These are phyloP conservation scores for Sphaerulina musiva DNA, from an alignment of 2,329 filamentous ascomycete species.

Conservation along the genomic window DNA sequence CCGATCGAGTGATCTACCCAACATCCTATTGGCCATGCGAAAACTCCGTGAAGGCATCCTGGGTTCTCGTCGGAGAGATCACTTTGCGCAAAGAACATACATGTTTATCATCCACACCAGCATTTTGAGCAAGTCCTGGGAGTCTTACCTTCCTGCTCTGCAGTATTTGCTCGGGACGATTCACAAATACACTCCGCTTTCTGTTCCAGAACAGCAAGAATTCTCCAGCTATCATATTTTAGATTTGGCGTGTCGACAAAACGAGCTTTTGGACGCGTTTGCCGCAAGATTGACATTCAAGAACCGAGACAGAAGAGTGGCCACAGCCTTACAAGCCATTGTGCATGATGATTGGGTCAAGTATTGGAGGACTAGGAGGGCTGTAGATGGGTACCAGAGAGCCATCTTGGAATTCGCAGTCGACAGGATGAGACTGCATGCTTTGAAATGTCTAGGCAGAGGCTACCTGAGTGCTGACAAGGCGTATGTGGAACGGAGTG, in stretches of 20 bases:
- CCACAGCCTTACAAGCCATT: constrained; percentile 61
- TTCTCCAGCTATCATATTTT: constrained; percentile 75
- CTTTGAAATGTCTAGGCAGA: constrained; percentile 78
- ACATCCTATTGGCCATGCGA: constrained; percentile 74
- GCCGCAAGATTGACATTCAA: constrained; percentile 54
- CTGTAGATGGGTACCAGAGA: constrained; percentile 73
- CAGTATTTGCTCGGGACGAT: constrained; percentile 68
- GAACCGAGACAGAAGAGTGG: constrained; percentile 62
- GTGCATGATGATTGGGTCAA: constrained; percentile 74
- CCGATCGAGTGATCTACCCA: constrained; percentile 59
- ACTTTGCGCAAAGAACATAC: constrained; percentile 82
- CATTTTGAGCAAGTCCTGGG: constrained; percentile 72
- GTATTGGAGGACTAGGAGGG: constrained; percentile 65
- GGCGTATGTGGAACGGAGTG: constrained; percentile 60
- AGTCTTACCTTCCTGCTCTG: constrained; percentile 85
- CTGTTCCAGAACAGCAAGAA: constrained; percentile 67
- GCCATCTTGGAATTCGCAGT: constrained; percentile 77
- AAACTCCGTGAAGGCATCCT: constrained; percentile 89
- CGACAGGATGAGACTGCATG: constrained; percentile 63
- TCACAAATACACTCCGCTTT: constrained; percentile 60
- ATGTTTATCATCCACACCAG: constrained; percentile 83
- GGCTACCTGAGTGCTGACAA: constrained; percentile 70
- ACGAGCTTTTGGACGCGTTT: constrained; percentile 67
- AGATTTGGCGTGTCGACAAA: constrained; percentile 79
- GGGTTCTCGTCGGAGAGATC: constrained; percentile 65